Base-by-base conservation (phyloP, 176 grass and related monocot genomes). In the Raddia guianensis region DNA sequence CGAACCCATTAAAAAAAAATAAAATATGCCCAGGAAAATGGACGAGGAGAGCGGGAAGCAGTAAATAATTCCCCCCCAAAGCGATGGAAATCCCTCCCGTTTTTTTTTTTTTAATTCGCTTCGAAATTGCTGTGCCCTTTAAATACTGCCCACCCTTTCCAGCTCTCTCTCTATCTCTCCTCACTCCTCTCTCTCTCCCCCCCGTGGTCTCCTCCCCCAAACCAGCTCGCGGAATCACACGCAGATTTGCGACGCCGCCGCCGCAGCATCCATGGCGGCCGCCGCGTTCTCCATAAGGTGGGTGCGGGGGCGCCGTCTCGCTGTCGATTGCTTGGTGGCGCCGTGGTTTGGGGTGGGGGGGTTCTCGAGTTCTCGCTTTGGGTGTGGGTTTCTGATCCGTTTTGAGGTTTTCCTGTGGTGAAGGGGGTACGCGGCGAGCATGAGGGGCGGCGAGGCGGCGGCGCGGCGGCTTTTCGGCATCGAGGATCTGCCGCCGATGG, bases 251-350 rank as follows among this genome's bases (percentile, higher is more conserved):
- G 16, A 61, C 11, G 33, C 10, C 42, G 33, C 1, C 27, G 32
- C 8, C 52, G 20, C 8, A 19, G 68, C 35, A 6, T 43, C 82
- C 52, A 88, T 88, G 90, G 82, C 68, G 45, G 52, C 61, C 34
- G 67, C 49, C 3, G 76, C 68, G 57, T 91, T 91, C 78, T 91
- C 86, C 47, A 91, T 91, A 63, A 81, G 90, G 90, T 91, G 0
- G 6, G 82, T 69, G 21, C 19, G 7, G 20, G 3, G 0, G 37
- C 34, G 60, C 43, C 27, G 5, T 14, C 60, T 42, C 0, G 14
- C 73, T 9, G 48, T 44, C 49, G 50, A 66, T 47, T 48, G 13
- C 8, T 18, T 14, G 0, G 4, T 34, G 46, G 32, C 16, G 1
- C 9, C 5, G 2, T 5, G 2, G 18, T 33, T 3, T 40, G 37